Evolutionary conservation across 495 filamentous ascomycete genomes (phyloP), one percentile per base, ranked within the genome.

Genomic region (Aspergillus cristatus): DNA sequence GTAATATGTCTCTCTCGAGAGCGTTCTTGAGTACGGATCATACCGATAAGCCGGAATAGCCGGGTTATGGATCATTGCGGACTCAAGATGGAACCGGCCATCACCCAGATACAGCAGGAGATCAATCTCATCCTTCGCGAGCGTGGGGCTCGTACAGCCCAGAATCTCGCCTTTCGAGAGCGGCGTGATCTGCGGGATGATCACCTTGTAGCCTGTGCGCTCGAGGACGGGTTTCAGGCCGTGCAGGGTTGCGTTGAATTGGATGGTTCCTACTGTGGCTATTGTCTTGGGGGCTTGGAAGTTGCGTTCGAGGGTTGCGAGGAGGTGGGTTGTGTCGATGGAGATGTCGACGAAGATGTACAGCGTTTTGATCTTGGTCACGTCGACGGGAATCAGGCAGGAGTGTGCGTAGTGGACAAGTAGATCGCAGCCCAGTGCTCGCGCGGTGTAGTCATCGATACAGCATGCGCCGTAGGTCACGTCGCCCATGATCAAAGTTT

Each of bases 401-500:
- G 81, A 87, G 58, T 99, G 91, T 0, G 91, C 91, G 53, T 99
- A 99, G 60, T 99, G 91, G 1, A 99, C 86, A 4, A 99, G 71
- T 2, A 99, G 65, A 54, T 99, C 91, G 50, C 91, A 99, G 1
- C 85, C 93, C 17, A 99, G 72, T 0, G 91, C 91, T 14, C 91
- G 76, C 0, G 91, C 91, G 0, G 91, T 97, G 62, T 90, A 99
- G 64, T 99, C 91, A 54, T 99, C 91, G 44, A 99, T 96, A 53
- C 91, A 99, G 67, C 91, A 99, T 2, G 91, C 91, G 32, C 91
- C 91, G 63, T 99, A 99, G 0, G 91, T 99, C 17, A 99, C 91
- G 48, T 99, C 91, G 35, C 93, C 91, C 91, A 99, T 97, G 57
- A 99, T 97, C 12, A 96, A 66, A 0, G 93, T 96, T 51, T 90